Percentiles rank a stretch among this genome's conserved stretches.
These are phyloP conservation scores for Fusarium avenaceum DNA, from an alignment of 2,329 filamentous ascomycete species.

Conservation along the genomic window DNA sequence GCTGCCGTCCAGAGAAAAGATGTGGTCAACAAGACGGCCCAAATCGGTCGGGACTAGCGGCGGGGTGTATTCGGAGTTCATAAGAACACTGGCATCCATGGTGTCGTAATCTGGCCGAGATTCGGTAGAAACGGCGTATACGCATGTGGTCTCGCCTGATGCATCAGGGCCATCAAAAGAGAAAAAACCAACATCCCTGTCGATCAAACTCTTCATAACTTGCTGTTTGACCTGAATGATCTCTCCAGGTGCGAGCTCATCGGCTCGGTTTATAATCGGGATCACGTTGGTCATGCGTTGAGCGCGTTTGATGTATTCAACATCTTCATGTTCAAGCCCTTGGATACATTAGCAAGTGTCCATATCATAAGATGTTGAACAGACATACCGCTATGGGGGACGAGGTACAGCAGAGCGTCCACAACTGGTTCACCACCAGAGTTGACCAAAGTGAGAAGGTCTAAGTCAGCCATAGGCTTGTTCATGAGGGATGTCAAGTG, in stretches of 20 bases:
- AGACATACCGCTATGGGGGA: conserved; percentile 72
- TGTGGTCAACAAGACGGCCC: conserved; percentile 72
- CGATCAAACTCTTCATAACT: conserved; percentile 68
- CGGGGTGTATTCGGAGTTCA: conserved; percentile 90
- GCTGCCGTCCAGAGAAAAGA: conserved; percentile 84
- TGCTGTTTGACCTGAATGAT: conserved; percentile 70
- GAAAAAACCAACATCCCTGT: conserved; percentile 74
- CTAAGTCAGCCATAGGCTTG: conserved; percentile 75
- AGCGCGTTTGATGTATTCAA: conserved; percentile 79
- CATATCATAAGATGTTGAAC: background rate
- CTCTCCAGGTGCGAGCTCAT: conserved; percentile 73
- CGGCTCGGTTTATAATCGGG: conserved; percentile 82
- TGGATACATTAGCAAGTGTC: conserved; percentile 30
- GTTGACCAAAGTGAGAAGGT: conserved; percentile 82
- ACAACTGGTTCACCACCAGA: conserved; percentile 87
- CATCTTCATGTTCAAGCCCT: conserved; percentile 63
- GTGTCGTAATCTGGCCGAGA: conserved; percentile 79
- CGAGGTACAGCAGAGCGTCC: conserved; percentile 86
- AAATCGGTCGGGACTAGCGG: conserved; percentile 85
- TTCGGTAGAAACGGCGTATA: conserved; percentile 84
- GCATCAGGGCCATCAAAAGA: conserved; percentile 65
- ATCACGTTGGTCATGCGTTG: conserved; percentile 85
- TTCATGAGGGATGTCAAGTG: conserved; percentile 50
- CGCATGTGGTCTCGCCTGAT: conserved; percentile 55
- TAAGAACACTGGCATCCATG: conserved; percentile 93